Conservation (phyloP, 352 stramenopile species). For the Phytophthora cryptogea region DNA sequence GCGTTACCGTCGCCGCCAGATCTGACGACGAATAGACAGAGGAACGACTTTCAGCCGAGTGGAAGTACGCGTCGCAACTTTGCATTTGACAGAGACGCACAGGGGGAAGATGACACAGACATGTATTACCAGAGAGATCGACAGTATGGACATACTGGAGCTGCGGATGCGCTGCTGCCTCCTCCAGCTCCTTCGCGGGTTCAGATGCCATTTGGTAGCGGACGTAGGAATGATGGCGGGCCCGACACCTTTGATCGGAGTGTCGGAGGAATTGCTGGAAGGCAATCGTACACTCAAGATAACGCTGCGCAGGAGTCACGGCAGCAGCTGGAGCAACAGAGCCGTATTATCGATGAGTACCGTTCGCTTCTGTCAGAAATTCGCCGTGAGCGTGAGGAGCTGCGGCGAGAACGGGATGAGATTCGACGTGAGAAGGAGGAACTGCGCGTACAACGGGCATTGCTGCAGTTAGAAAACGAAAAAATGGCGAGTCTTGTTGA, state of each 20-base stretch:
- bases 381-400: slow-evolving; percentile 69
- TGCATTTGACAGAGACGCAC: slow-evolving; percentile 16
- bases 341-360: slow-evolving; percentile 64
- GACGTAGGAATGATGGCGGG: slow-evolving; percentile 13
- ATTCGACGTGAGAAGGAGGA: slow-evolving; percentile 71
- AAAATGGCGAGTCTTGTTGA: slow-evolving; percentile 69
- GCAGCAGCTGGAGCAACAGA: slow-evolving; percentile 31
- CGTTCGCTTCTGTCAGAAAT: slow-evolving; percentile 67
- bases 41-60: slow-evolving; percentile 18
- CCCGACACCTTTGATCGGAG: slow-evolving; percentile 17
- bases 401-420: slow-evolving; percentile 73
- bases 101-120: slow-evolving; percentile 14
- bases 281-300: slow-evolving; percentile 13
- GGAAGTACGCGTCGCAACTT: slow-evolving; percentile 20
- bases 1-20: slow-evolving; percentile 23
- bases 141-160: slow-evolving; percentile 15
- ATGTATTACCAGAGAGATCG: slow-evolving; percentile 24
- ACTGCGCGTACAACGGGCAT: slow-evolving; percentile 63
- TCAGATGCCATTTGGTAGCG: slow-evolving; percentile 16
- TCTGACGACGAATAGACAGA: slow-evolving; percentile 9
- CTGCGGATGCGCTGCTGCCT: slow-evolving; percentile 19
- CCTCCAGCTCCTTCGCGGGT: slow-evolving; percentile 30
- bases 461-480: slow-evolving; percentile 80
- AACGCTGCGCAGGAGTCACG: slow-evolving; percentile 20
- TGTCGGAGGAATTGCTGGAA: slow-evolving; percentile 3